Percentiles rank a stretch among this genome's conserved stretches.
Evolutionary conservation across 495 filamentous ascomycete genomes (phyloP).

Genomic region (Penicillium bovifimosum): DNA sequence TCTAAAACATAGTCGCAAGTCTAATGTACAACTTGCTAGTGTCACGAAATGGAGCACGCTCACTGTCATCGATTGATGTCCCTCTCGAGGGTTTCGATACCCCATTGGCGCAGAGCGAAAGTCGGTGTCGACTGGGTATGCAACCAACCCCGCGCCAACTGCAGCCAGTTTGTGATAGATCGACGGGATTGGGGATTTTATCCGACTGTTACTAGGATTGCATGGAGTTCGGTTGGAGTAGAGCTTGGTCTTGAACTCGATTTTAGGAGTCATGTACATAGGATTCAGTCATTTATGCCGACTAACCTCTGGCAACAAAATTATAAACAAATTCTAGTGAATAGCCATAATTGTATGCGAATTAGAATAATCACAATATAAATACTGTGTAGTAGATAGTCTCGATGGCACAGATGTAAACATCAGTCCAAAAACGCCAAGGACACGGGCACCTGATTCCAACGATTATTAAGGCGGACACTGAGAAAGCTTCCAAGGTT

Average conservation of each 20-base stretch:
- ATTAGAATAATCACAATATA: neutral
- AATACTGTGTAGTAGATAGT: neutral
- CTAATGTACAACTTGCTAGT: neutral
- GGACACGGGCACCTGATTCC: neutral
- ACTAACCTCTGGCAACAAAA: neutral
- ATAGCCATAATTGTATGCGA: neutral
- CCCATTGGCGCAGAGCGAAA: constrained; percentile 4
- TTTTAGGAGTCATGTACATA: constrained; percentile 2
- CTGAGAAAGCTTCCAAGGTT: constrained; percentile 2
- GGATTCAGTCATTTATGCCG: neutral
- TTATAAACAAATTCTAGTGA: neutral
- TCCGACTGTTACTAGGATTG: constrained; percentile 4
- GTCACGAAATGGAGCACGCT: neutral
- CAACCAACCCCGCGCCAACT: constrained; percentile 1
- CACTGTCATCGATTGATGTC: neutral
- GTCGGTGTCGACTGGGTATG: constrained; percentile 4
- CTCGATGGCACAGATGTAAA: neutral
- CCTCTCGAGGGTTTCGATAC: neutral
- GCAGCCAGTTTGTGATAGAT: constrained; percentile 3
- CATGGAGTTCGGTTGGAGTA: constrained; percentile 8
- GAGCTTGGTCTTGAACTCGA: constrained; percentile 1
- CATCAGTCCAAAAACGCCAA: neutral
- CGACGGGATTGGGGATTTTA: neutral
- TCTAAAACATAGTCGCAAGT: neutral
- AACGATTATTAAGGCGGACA: constrained; percentile 8